Evolutionary conservation across 495 filamentous ascomycete species (phyloP).

Genomic region (Stereocaulon alpinum): DNA sequence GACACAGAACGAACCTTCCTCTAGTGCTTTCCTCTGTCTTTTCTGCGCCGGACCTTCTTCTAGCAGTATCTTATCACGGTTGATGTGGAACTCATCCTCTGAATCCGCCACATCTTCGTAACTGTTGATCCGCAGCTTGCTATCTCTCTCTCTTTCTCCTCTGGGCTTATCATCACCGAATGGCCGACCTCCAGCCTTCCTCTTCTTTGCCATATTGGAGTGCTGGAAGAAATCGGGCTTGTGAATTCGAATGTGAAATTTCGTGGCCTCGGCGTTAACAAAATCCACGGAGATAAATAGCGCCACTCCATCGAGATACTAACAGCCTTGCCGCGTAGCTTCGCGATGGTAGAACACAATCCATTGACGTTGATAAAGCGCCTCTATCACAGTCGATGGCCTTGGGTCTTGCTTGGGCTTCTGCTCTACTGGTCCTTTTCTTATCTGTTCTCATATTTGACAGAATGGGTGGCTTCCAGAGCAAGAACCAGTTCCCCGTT

Average conservation of each 20-base stretch:
- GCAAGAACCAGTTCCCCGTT: slow-evolving; percentile 69
- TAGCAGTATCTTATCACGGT: slow-evolving; percentile 74
- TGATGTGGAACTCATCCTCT: slow-evolving; percentile 80
- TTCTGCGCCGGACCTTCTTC: slow-evolving; percentile 72
- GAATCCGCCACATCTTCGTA: slow-evolving; percentile 53
- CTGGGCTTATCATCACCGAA: slow-evolving; percentile 28
- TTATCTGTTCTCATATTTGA: slow-evolving; percentile 22
- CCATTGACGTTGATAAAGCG: slow-evolving; percentile 23
- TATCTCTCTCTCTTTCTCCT: slow-evolving; percentile 42
- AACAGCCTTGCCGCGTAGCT: slow-evolving; percentile 29
- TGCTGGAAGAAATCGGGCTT: slow-evolving; percentile 12
- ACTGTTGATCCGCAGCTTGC: slow-evolving; percentile 45
- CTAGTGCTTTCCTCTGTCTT: slow-evolving; percentile 53
- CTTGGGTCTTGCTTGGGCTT: slow-evolving; percentile 26
- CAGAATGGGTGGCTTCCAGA: slow-evolving; percentile 57
- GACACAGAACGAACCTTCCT: slow-evolving; percentile 41
- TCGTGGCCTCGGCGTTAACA: background rate
- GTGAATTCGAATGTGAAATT: slow-evolving; percentile 31
- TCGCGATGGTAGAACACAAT: background rate
- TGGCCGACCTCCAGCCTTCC: slow-evolving; percentile 52
- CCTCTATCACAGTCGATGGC: slow-evolving; percentile 21
- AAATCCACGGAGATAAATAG: slow-evolving; percentile 3
- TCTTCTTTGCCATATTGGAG: slow-evolving; percentile 62
- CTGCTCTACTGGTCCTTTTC: slow-evolving; percentile 8
- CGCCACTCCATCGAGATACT: slow-evolving; percentile 23